These are phyloP conservation scores for Starmerella apis DNA, from an alignment of 805 yeast species.

Conservation along the genomic window DNA sequence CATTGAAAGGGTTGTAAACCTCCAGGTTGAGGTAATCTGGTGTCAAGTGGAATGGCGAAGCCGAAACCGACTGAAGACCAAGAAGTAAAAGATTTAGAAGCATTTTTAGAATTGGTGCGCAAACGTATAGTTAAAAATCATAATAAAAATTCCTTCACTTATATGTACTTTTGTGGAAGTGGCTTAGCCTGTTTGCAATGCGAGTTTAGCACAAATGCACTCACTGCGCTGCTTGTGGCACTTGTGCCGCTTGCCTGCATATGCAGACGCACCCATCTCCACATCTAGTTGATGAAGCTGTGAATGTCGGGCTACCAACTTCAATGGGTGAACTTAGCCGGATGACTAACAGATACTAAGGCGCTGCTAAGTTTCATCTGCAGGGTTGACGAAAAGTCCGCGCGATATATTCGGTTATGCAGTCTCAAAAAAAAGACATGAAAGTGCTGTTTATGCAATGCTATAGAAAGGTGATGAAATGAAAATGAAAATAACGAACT, in stretches of 20 bases:
- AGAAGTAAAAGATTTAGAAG: not conserved
- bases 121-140: not conserved
- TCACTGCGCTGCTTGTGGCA: not conserved
- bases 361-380: not conserved
- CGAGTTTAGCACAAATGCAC: not conserved
- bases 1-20: conserved; percentile 4
- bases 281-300: not conserved
- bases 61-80: not conserved
- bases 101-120: not conserved
- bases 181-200: not conserved
- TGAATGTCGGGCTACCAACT: not conserved
- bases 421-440: not conserved
- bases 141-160: not conserved
- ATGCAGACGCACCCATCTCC: too few relatives aligned
- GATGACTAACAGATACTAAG: not conserved
- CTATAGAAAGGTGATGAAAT: too few relatives aligned
- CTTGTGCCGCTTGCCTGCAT: too few relatives aligned
- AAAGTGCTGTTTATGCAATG: not conserved
- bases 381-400: too few relatives aligned
- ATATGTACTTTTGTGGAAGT: not conserved
- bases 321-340: not conserved
- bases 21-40: not conserved
- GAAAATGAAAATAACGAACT: too few relatives aligned
- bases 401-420: not conserved
- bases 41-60: not conserved